A percentile compares a stretch with the other conserved stretches of the same genome.
Conservation (phyloP, 306 rosid genomes). For the Inga leiocalycina region DNA sequence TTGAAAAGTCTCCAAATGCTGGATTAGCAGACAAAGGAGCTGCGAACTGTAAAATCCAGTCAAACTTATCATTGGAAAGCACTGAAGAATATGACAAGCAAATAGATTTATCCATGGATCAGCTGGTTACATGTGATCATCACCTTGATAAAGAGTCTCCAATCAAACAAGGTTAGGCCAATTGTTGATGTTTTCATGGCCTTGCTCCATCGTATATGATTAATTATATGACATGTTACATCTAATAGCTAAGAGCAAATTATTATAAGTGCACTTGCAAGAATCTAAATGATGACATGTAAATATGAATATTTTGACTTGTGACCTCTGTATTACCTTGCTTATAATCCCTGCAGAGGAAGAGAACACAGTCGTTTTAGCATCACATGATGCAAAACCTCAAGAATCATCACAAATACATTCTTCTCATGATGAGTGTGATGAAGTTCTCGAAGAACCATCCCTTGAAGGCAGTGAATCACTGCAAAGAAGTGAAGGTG, state of each 20-base stretch:
- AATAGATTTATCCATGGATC: conserved; percentile 33
- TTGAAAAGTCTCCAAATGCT: conserved; percentile 37
- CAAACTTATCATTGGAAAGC: conserved; percentile 23
- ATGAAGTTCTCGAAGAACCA: conserved; percentile 26
- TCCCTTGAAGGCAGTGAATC: conserved; percentile 37
- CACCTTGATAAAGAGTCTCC: conserved; percentile 44
- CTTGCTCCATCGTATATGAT: conserved; percentile 2
- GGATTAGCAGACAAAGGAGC: conserved; percentile 32
- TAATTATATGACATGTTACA: neutral
- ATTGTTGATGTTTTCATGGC: conserved; percentile 2
- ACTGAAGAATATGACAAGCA: conserved; percentile 35
- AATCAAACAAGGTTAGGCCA: conserved; percentile 52
- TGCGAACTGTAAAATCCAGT: conserved; percentile 30
- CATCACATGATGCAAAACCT: conserved; percentile 40
- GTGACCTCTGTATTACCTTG: conserved; percentile 29
- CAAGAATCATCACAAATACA: conserved; percentile 30
- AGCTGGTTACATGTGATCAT: conserved; percentile 29
- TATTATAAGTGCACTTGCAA: neutral
- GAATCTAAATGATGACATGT: neutral
- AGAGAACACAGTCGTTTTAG: conserved; percentile 32
- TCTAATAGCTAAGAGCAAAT: neutral
- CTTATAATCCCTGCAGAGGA: conserved; percentile 49
- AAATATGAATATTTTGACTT: conserved; percentile 5
- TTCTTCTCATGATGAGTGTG: conserved; percentile 37
- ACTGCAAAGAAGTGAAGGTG: conserved; percentile 21